A percentile compares a stretch with the other conserved stretches of the same genome.
These are phyloP conservation scores for Exobasidium cylindrosporum DNA, from an alignment of 1,284 basidiomycete genomes.

Conservation along the genomic window DNA sequence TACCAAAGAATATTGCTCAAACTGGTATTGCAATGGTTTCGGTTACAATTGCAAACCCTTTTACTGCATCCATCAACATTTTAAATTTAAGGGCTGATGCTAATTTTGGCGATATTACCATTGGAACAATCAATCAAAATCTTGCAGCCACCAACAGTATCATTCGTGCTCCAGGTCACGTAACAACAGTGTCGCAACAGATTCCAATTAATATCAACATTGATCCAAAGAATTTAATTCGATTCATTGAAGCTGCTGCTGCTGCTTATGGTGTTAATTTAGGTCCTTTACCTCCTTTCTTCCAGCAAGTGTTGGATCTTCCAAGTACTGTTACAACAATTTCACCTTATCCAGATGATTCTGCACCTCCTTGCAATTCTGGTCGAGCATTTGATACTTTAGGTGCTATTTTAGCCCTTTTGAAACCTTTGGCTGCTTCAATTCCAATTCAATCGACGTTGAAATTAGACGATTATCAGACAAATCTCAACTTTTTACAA, in stretches of 20 bases:
- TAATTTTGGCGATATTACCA: constrained; percentile 56
- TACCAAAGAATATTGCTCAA: constrained; percentile 54
- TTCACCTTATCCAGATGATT: constrained; percentile 57
- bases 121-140: constrained; percentile 60
- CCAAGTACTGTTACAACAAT: constrained; percentile 63
- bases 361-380: constrained; percentile 59
- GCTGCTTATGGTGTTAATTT: constrained; percentile 64
- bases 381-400: constrained; percentile 58
- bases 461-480: constrained; percentile 56
- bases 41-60: constrained; percentile 65
- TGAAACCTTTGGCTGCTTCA: constrained; percentile 65
- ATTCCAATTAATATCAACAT: constrained; percentile 69
- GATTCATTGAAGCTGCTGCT: constrained; percentile 63
- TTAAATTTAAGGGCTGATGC: constrained; percentile 64
- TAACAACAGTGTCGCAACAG: constrained; percentile 63
- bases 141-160: constrained; percentile 58
- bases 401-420: constrained; percentile 65
- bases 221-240: constrained; percentile 66
- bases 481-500: constrained; percentile 67
- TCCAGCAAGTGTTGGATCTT: constrained; percentile 64
- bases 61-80: constrained; percentile 72
- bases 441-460: constrained; percentile 55
- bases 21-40: constrained; percentile 34
- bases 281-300: constrained; percentile 65
- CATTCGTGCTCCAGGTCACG: constrained; percentile 66